These are phyloP conservation scores for Funneliformis geosporum DNA, from an alignment of 192 early-diverging fungal genomes.

Conservation along the genomic window DNA sequence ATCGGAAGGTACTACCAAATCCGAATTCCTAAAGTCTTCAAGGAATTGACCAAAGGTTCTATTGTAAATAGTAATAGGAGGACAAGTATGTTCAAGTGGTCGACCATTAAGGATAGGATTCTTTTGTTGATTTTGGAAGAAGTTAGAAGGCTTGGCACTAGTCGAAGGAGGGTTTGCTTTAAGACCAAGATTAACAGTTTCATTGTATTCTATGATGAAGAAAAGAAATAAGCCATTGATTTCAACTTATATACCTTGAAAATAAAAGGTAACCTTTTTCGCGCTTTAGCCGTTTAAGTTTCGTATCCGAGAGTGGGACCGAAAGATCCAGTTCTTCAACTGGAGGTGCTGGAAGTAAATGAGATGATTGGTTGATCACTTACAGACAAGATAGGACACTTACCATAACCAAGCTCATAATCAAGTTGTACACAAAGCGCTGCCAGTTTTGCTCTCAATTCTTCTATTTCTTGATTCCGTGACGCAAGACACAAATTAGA, in stretches of 20 bases:
- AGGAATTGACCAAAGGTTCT: not conserved
- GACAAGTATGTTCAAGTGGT: not conserved
- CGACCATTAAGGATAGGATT: slow-evolving; percentile 7
- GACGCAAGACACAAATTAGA: too few relatives aligned
- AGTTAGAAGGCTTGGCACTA: not conserved
- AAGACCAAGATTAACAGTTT: not conserved
- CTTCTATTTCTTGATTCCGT: too few relatives aligned
- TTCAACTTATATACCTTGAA: not conserved
- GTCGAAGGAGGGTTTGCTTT: not conserved
- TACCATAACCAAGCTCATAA: too few relatives aligned
- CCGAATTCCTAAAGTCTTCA: not conserved
- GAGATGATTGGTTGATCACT: too few relatives aligned
- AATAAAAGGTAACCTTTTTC: not conserved
- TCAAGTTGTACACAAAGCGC: too few relatives aligned
- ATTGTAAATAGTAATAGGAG: not conserved
- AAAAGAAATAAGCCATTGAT: not conserved
- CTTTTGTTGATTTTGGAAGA: not conserved
- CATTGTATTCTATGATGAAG: not conserved
- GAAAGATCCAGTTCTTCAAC: too few relatives aligned
- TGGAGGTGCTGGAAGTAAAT: too few relatives aligned
- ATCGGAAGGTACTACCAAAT: not conserved
- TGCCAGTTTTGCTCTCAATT: too few relatives aligned
- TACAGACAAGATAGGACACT: too few relatives aligned
- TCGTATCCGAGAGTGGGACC: not conserved
- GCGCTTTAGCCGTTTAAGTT: not conserved